Evolutionary conservation across 176 grass and related monocot genomes (phyloP).

Genomic region (Triticum aestivum): IWGSC_CS_RefSeq_v2.1 NC_057806.1:573957149-573957648

Average conservation of each 20-base stretch:
- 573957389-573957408: not conserved
- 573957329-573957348: not conserved
- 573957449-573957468: constrained; percentile 58
- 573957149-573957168: not conserved
- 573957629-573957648: constrained; percentile 90
- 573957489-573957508: constrained; percentile 58
- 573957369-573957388: constrained; percentile 32
- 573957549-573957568: constrained; percentile 74
- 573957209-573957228: constrained; percentile 28
- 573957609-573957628: constrained; percentile 76
- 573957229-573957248: constrained; percentile 43
- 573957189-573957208: constrained; percentile 14
- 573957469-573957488: constrained; percentile 65
- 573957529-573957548: constrained; percentile 78
- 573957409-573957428: not conserved
- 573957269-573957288: constrained; percentile 6
- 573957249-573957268: not conserved
- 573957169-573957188: not conserved
- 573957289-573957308: constrained; percentile 34
- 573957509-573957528: constrained; percentile 67
- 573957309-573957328: constrained; percentile 16
- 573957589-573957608: constrained; percentile 50
- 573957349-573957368: not conserved
- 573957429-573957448: constrained; percentile 59
- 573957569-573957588: constrained; percentile 40